Evolutionary conservation across 805 yeast species (phyloP).

Genomic region (Pichia cabralensis): DNA sequence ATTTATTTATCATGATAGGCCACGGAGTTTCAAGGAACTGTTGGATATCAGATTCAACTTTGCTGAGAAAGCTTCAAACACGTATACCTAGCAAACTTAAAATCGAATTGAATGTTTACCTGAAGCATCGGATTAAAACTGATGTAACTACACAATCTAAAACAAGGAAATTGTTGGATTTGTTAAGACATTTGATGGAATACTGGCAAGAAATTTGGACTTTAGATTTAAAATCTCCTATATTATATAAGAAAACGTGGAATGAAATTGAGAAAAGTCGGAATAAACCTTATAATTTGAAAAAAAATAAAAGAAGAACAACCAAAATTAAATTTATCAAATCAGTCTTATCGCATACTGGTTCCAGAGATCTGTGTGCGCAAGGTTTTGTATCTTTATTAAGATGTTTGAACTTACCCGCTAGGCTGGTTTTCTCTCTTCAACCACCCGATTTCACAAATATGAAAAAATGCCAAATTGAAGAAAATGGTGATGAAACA

Average conservation of each 20-base stretch:
- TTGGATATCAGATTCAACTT: constrained; percentile 53
- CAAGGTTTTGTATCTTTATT: constrained; percentile 79
- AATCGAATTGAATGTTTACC: constrained; percentile 31
- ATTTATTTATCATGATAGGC: constrained; percentile 46
- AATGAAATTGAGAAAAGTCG: constrained; percentile 27
- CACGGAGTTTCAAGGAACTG: constrained; percentile 63
- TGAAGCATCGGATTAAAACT: constrained; percentile 12
- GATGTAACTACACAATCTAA: constrained; percentile 29
- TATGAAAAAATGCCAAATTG: constrained; percentile 12
- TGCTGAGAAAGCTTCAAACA: constrained; percentile 33
- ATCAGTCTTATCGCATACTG: constrained; percentile 38
- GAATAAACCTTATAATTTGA: not conserved
- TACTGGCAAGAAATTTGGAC: constrained; percentile 38
- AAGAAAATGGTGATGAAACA: not conserved
- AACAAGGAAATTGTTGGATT: constrained; percentile 65
- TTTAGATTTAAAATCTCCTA: constrained; percentile 34
- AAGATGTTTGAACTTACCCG: constrained; percentile 58
- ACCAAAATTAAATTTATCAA: constrained; percentile 34
- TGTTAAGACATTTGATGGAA: constrained; percentile 55
- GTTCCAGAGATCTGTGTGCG: constrained; percentile 70
- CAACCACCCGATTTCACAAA: constrained; percentile 85
- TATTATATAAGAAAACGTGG: constrained; percentile 39
- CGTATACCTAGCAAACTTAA: constrained; percentile 39
- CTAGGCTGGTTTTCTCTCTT: constrained; percentile 69
- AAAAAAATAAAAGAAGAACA: constrained; percentile 13